Evolutionary conservation across 306 rosid species (phyloP), one percentile per base, ranked within the genome.

Genomic region (Crotalaria pallida): DNA sequence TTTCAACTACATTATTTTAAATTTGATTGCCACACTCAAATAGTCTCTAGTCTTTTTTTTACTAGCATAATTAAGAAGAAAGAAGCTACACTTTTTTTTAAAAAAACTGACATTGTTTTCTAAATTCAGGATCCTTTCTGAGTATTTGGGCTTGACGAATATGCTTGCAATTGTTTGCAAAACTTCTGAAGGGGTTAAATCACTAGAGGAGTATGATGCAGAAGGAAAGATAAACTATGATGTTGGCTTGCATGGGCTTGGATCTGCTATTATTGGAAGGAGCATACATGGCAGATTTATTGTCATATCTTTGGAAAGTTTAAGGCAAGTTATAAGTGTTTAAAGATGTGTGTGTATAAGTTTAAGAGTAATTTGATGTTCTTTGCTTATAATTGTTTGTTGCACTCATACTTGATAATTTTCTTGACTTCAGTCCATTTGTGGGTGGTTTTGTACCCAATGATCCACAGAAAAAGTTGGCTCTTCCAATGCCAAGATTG

Each of bases 101-200:
- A n/a, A 16, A 48, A 48, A 17, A 19, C 38, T 57, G 19, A 21
- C 23, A 6, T 11, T n/a, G n/a, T 13, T 76, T 44, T 24, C 53
- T 67, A 33, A 57, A 41, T 38, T n/a, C 82, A 87, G 92, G 81
- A 77, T 83, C 21, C 68, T 89, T 70, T 82, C 96, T 3, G 88
- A 87, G 84, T 85, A 61, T 69, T 58, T 87, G 76, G 96, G 88
- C 71, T 58, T 75, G 67, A 82, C 84, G 67, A 73, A 83, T 65
- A 87, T 87, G 96, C 81, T 87, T 38, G 85, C 86, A 38, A 80
- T 87, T 80, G 90, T 85, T 18, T 86, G 89, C 73, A 86, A 72
- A 73, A 80, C 89, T 12, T 41, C 10, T 55, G 88, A 84, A 61
- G 89, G 84, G 7, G 69, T 84, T 21, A 73, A 84, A 73, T 83